Evolutionary conservation across 1,284 basidiomycete species (phyloP), one percentile per base, ranked within the genome.

Genomic region (Leccinum fallax): DNA sequence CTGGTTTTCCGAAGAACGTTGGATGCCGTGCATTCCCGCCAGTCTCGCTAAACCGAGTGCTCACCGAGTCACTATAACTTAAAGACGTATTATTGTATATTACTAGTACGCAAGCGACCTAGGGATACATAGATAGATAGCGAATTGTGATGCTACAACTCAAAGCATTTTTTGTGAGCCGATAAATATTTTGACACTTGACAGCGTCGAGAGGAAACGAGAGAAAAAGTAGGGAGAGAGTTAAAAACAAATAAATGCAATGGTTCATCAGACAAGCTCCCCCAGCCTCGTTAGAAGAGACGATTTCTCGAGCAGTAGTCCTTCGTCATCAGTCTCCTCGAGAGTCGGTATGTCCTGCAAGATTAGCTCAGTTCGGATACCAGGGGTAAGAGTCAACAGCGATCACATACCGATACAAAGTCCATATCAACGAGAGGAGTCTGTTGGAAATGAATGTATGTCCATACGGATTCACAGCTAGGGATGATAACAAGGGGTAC

Each of bases 321-420:
- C 55, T 36, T 71, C 64, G 36, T 70, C 69, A 5, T 55, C 70
- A 1, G 69, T 71, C 26, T 71, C 63, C 30, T 68, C 63, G 15
- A 70, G 62, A 9, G 66, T 70, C 3, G 69, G 68, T 24, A 70
- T 65, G 32, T 70, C 28, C 70, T 70, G 24, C 4, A 48, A 36
- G 24, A 16, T 55, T 19, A 43, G 8, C 21, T 57, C n/a, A 67
- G 34, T 26, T 21, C 13, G 5, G 6, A 19, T 28, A 15, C 9
- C 5, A 28, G 10, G n/a, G 61, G 53, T 2, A 5, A 8, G n/a
- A 46, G 8, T 16, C 24, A 5, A 43, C n/a, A 43, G 24, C 13
- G 1, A 24, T 30, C 4, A 16, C 66, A 8, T 55, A 66, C 65
- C 51, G 66, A 63, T 30, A 63, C 60, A 46, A 68, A 66, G 43